Evolutionary conservation across 192 early-diverging fungal species (phyloP).

Genomic region (Gryganskiella cystojenkinii): DNA sequence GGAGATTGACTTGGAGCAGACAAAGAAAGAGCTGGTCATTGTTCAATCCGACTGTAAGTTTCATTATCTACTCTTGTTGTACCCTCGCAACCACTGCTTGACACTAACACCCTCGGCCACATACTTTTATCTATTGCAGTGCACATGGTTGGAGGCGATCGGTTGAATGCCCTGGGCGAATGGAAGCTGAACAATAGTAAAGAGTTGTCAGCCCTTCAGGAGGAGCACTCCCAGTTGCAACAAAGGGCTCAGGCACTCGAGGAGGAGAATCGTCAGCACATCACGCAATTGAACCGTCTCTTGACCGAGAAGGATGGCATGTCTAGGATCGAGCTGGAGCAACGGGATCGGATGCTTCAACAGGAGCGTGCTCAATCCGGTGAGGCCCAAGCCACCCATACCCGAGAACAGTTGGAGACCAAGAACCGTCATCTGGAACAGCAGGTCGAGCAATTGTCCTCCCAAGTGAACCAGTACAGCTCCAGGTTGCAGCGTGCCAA

Average conservation of each 20-base stretch:
- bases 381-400: constrained; percentile 33
- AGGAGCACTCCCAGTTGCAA: constrained; percentile 53
- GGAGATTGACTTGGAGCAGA: constrained; percentile 37
- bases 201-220: constrained; percentile 39
- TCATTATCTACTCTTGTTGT: background rate
- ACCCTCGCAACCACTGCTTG: background rate
- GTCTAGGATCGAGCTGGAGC: constrained; percentile 59
- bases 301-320: constrained; percentile 68
- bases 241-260: constrained; percentile 23
- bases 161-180: constrained; percentile 23
- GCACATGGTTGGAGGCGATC: constrained; percentile 39
- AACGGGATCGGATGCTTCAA: constrained; percentile 64
- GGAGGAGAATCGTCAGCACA: constrained; percentile 36
- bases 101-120: background rate
- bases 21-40: constrained; percentile 48
- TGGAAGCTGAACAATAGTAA: constrained; percentile 32
- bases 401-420: constrained; percentile 42
- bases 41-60: constrained; percentile 52
- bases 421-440: constrained; percentile 48
- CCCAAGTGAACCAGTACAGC: constrained; percentile 25
- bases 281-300: constrained; percentile 65
- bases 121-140: constrained; percentile 4
- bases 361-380: constrained; percentile 57
- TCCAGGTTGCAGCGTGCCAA: constrained; percentile 36
- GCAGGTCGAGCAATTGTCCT: constrained; percentile 43